These are phyloP conservation scores for Cucurbita maxima DNA, from an alignment of 306 rosid genomes.

Conservation along the genomic window DNA sequence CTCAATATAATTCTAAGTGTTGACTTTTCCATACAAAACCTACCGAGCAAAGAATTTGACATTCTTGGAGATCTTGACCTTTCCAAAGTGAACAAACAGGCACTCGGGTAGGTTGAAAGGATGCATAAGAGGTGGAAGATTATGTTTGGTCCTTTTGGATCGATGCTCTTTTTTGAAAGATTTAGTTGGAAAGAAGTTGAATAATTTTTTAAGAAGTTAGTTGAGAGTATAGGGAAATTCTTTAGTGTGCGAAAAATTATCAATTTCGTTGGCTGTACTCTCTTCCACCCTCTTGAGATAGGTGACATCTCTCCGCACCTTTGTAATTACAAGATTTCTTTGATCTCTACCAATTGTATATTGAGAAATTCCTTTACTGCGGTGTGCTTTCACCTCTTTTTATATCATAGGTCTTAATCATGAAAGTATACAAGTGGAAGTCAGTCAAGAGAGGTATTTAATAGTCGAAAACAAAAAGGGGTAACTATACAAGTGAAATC, in stretches of 20 bases:
- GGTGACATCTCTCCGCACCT: background rate
- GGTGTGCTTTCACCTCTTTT: background rate
- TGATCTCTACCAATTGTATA: background rate
- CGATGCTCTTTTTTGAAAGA: background rate
- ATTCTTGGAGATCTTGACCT: background rate
- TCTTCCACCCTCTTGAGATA: background rate
- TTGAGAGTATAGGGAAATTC: background rate
- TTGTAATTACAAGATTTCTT: background rate
- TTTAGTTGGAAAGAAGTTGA: background rate
- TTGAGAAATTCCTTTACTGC: background rate
- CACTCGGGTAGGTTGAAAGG: background rate
- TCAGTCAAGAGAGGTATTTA: background rate
- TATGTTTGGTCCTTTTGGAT: background rate
- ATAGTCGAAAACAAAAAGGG: background rate
- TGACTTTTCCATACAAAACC: background rate
- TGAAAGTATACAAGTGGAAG: background rate
- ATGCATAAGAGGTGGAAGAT: background rate
- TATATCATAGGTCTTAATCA: background rate
- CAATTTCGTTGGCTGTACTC: background rate
- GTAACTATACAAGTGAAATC: background rate
- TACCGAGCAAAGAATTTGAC: background rate
- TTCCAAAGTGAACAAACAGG: background rate
- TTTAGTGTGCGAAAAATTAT: background rate
- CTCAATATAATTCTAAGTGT: background rate
- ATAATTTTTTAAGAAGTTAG: background rate